Evolutionary conservation across 2,329 filamentous ascomycete genomes (phyloP).

Genomic region (Colletotrichum cordylinicola): DNA sequence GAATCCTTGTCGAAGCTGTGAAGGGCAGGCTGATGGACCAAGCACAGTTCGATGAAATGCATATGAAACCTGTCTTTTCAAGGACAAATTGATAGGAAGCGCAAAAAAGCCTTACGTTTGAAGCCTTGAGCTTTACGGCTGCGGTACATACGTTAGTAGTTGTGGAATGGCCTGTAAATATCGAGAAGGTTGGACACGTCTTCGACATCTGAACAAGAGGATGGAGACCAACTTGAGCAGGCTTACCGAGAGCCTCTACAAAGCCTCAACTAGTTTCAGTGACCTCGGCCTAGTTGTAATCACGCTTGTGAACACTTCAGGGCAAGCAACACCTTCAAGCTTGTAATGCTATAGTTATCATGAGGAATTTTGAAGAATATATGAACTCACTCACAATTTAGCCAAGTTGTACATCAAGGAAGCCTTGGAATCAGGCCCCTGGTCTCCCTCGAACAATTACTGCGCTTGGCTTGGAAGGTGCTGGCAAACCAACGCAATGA

Average conservation of each 20-base stretch:
- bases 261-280: neutral
- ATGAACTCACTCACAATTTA: fast-evolving
- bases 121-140: neutral
- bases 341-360: neutral
- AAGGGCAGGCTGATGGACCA: neutral
- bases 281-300: neutral
- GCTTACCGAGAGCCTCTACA: neutral
- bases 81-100: fast-evolving
- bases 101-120: fast-evolving
- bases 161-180: neutral
- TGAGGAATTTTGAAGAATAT: neutral
- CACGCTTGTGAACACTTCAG: neutral
- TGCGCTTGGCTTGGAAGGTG: neutral
- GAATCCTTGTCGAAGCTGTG: neutral
- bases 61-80: neutral
- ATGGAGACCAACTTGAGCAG: neutral
- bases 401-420: neutral
- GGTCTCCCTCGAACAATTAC: neutral
- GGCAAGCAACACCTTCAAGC: neutral
- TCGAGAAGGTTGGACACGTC: neutral
- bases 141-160: neutral
- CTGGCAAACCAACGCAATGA: neutral
- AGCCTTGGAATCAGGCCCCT: neutral
- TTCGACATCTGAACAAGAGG: neutral
- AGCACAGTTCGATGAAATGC: neutral